These are phyloP conservation scores for Ogataea populi-albae DNA, from an alignment of 805 yeast species.

Conservation along the genomic window DNA sequence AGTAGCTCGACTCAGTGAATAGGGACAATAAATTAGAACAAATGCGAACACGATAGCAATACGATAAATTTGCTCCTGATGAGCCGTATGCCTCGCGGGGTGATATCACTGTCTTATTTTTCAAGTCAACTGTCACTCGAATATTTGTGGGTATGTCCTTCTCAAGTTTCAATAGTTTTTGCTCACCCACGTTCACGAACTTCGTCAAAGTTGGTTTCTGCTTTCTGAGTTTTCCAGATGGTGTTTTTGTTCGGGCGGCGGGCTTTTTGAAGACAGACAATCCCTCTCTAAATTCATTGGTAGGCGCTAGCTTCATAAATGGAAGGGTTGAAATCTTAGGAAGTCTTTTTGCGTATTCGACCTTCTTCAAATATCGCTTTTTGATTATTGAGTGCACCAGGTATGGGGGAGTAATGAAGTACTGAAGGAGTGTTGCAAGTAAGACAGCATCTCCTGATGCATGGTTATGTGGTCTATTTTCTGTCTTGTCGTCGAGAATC, in stretches of 20 bases:
- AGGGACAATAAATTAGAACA: conserved; percentile 58
- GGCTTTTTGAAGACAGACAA: conserved; percentile 44
- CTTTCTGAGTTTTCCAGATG: conserved; percentile 38
- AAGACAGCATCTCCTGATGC: conserved; percentile 38
- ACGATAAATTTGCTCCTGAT: conserved; percentile 56
- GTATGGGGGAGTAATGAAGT: conserved; percentile 82
- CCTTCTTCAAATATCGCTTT: conserved; percentile 41
- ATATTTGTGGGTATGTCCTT: conserved; percentile 73
- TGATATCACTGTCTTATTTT: conserved; percentile 60
- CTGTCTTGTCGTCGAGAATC: conserved; percentile 30
- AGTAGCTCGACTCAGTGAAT: conserved; percentile 65
- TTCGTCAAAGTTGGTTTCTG: conserved; percentile 58
- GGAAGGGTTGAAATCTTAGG: conserved; percentile 77
- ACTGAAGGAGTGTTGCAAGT: conserved; percentile 71
- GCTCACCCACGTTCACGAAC: conserved; percentile 73
- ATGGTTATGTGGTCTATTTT: conserved; percentile 1
- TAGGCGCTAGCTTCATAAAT: conserved; percentile 53
- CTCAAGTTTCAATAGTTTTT: conserved; percentile 53
- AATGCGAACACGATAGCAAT: conserved; percentile 73
- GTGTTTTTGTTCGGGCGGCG: conserved; percentile 38
- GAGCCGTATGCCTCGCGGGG: conserved; percentile 69
- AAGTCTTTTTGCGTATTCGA: conserved; percentile 61
- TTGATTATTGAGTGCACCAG: conserved; percentile 61
- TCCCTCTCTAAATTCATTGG: conserved; percentile 58
- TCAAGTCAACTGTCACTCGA: conserved; percentile 74